phyloP scores from a whole-genome alignment of 345 rosid species.

The Arabidopsis arenosa region DNA sequence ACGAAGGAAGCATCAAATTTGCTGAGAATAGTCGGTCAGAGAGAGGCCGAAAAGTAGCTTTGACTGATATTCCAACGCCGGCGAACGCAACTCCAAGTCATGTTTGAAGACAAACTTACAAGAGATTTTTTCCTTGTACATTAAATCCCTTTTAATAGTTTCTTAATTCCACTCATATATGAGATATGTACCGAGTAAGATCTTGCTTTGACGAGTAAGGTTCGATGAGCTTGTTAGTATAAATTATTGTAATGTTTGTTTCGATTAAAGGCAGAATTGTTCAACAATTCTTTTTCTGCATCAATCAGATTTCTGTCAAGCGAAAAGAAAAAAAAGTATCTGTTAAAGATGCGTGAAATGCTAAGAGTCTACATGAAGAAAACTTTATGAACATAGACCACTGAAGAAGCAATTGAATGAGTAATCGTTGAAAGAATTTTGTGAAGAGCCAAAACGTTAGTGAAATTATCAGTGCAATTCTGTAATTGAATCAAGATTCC shows the following conservation, averaged over 20 bases:
- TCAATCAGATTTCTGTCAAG: not conserved
- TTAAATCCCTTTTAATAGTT: not conserved
- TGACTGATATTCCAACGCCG: constrained; percentile 54
- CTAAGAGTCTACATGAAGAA: constrained; percentile 9
- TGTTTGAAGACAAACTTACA: constrained; percentile 47
- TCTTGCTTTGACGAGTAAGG: constrained; percentile 11
- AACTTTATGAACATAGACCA: constrained; percentile 6
- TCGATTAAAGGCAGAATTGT: not conserved
- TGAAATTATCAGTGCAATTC: not conserved
- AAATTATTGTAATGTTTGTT: not conserved
- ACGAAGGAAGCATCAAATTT: constrained; percentile 67
- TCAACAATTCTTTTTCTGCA: not conserved
- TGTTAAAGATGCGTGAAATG: not conserved
- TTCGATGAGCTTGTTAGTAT: constrained; percentile 21
- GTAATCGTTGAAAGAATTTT: not conserved
- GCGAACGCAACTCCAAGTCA: constrained; percentile 51
- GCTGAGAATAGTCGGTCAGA: constrained; percentile 77
- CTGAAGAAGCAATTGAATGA: not conserved
- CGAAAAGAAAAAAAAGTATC: not conserved
- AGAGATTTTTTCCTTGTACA: constrained; percentile 9
- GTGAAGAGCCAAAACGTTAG: too few relatives aligned
- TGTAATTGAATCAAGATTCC: not conserved
- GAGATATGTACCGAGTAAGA: constrained; percentile 21
- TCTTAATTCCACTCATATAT: not conserved
- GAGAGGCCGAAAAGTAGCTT: constrained; percentile 61